phyloP scores from a whole-genome alignment of 2,329 filamentous ascomycete genomes.

The Tolypocladium capitatum region DNA sequence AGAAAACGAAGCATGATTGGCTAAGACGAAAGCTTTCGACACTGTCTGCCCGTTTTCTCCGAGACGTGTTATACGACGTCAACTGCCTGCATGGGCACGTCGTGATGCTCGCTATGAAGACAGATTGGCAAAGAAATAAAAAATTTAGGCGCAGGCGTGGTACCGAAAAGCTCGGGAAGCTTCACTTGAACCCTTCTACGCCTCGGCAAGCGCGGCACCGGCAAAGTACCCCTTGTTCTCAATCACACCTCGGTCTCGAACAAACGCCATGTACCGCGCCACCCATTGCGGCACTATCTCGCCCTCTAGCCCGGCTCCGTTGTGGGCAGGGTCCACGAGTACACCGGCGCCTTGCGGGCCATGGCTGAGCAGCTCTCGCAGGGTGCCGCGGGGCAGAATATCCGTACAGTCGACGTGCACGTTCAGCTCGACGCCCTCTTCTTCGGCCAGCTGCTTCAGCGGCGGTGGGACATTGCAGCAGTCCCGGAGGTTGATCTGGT shows the following conservation, averaged over 20 bases:
- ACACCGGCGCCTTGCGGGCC: slow-evolving; percentile 62
- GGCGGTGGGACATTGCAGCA: slow-evolving; percentile 93
- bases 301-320: slow-evolving; percentile 49
- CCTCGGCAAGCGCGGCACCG: slow-evolving; percentile 48
- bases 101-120: slow-evolving; percentile 19
- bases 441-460: slow-evolving; percentile 71
- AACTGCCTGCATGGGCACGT: not conserved
- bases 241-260: slow-evolving; percentile 85
- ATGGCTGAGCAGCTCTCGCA: slow-evolving; percentile 69
- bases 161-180: not conserved
- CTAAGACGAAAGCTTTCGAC: slow-evolving; percentile 23
- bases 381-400: slow-evolving; percentile 72
- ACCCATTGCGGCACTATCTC: slow-evolving; percentile 87
- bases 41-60: not conserved
- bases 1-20: slow-evolving; percentile 96
- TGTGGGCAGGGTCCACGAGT: slow-evolving; percentile 45
- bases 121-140: not conserved
- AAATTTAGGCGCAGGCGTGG: too few relatives aligned
- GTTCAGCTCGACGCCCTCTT: slow-evolving; percentile 70
- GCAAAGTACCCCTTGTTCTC: slow-evolving; percentile 99
- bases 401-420: slow-evolving; percentile 93
- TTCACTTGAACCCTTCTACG: not conserved
- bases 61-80: not conserved
- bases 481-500: slow-evolving; percentile 93
- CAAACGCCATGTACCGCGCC: slow-evolving; percentile 91